Conservation (phyloP, 2,329 filamentous ascomycete genomes). For the Fusarium scirpi region DNA sequence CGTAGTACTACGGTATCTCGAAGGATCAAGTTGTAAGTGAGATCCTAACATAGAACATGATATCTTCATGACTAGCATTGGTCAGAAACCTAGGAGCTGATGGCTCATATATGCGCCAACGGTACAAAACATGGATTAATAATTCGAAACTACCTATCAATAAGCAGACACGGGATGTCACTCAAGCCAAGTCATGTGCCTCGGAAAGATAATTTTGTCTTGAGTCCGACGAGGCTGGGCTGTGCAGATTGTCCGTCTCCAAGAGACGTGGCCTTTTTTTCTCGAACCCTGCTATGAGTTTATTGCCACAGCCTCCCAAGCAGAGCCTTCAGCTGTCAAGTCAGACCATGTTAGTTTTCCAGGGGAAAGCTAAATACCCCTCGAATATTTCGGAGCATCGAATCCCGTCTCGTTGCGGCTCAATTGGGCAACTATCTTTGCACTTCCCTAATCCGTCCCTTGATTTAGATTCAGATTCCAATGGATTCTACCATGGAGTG, state of each 20-base stretch:
- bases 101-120: not conserved
- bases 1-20: not conserved
- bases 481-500: not conserved
- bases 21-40: not conserved
- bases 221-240: constrained; percentile 19
- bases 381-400: constrained; percentile 29
- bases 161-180: constrained; percentile 16
- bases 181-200: not conserved
- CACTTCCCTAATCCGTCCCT: constrained; percentile 18
- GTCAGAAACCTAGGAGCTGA: not conserved
- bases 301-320: constrained; percentile 30
- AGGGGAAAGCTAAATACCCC: constrained; percentile 1
- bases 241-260: constrained; percentile 6
- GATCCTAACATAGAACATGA: not conserved
- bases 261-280: constrained; percentile 25
- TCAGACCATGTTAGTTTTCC: constrained; percentile 3
- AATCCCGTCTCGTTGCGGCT: constrained; percentile 33
- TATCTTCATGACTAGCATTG: not conserved
- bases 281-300: constrained; percentile 14
- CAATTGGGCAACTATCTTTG: constrained; percentile 33
- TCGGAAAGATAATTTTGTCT: not conserved
- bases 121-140: constrained; percentile 8
- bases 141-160: constrained; percentile 14
- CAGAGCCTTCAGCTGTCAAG: constrained; percentile 1
- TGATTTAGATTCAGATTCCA: not conserved